Evolutionary conservation across 2,329 filamentous ascomycete species (phyloP).

Genomic region (Phymatotrichopsis omnivora): DNA sequence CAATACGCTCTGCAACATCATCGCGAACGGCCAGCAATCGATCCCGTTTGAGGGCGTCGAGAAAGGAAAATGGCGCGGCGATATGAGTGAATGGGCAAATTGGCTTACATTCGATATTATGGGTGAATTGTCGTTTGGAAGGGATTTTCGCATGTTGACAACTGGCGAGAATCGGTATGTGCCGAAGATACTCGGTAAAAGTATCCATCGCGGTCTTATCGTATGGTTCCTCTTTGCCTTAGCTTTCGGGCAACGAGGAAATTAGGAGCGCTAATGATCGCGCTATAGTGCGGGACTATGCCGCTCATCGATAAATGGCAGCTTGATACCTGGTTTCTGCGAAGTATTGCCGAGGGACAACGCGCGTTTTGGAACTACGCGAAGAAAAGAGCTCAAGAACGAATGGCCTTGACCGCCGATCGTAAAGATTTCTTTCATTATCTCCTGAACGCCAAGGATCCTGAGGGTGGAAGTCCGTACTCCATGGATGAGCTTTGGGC

Average conservation of each 20-base stretch:
- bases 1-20: slow-evolving; percentile 48
- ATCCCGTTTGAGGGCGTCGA: slow-evolving; percentile 44
- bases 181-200: slow-evolving; percentile 55
- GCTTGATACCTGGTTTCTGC: too few relatives aligned
- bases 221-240: slow-evolving; percentile 41
- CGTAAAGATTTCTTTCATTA: slow-evolving; percentile 69
- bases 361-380: too few relatives aligned
- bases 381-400: too few relatives aligned
- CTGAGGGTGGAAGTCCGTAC: slow-evolving; percentile 58
- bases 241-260: too few relatives aligned
- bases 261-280: neutral
- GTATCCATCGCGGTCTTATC: slow-evolving; percentile 58
- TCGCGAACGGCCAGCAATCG: too few relatives aligned
- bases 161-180: slow-evolving; percentile 52
- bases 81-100: slow-evolving; percentile 34
- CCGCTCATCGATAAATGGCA: too few relatives aligned
- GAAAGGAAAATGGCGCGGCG: slow-evolving; percentile 28
- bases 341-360: too few relatives aligned
- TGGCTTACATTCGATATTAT: slow-evolving; percentile 44
- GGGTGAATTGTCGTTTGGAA: slow-evolving; percentile 44
- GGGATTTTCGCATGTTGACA: slow-evolving; percentile 43
- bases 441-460: slow-evolving; percentile 59
- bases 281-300: too few relatives aligned
- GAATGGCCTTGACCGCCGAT: slow-evolving; percentile 55
- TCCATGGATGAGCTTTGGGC: slow-evolving; percentile 57